Evolutionary conservation across 306 rosid species (phyloP).

Genomic region (Quillaja saponaria): DNA sequence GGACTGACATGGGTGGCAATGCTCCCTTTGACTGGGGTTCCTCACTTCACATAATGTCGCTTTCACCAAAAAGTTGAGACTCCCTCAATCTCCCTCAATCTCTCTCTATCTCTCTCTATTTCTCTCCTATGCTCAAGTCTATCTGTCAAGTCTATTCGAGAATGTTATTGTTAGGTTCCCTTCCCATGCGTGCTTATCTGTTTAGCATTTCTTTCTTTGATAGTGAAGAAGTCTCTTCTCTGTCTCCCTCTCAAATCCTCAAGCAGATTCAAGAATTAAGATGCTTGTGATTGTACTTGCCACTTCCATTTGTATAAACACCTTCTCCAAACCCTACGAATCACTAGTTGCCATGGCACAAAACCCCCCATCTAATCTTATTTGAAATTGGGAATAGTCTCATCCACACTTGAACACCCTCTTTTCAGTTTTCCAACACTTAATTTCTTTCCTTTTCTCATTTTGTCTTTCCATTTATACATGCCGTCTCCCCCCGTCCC

Average conservation of each 20-base stretch:
- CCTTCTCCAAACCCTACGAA: slow-evolving; percentile 57
- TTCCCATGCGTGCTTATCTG: slow-evolving; percentile 80
- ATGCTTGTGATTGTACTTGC: slow-evolving; percentile 56
- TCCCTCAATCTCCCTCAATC: slow-evolving; percentile 24
- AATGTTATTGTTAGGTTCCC: slow-evolving; percentile 55
- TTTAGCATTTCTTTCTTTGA: slow-evolving; percentile 34
- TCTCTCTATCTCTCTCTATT: slow-evolving; percentile 29
- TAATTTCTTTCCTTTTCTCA: slow-evolving; percentile 17
- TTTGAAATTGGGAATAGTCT: slow-evolving; percentile 48
- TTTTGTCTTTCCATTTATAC: slow-evolving; percentile 71
- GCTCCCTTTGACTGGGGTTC: slow-evolving; percentile 72
- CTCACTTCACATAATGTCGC: slow-evolving; percentile 44
- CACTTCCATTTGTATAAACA: slow-evolving; percentile 38
- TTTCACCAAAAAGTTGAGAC: slow-evolving; percentile 67
- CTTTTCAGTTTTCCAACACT: neutral
- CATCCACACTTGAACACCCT: slow-evolving; percentile 54
- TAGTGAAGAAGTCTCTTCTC: slow-evolving; percentile 19
- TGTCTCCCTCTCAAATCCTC: slow-evolving; percentile 1
- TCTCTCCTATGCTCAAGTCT: slow-evolving; percentile 5
- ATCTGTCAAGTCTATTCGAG: slow-evolving; percentile 47
- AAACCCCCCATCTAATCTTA: slow-evolving; percentile 32
- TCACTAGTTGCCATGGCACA: slow-evolving; percentile 47
- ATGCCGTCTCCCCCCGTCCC: too few relatives aligned
- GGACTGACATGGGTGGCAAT: slow-evolving; percentile 45
- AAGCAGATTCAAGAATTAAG: neutral